Conservation (phyloP, 1,284 basidiomycete species). For the Moniliella sp. region DNA sequence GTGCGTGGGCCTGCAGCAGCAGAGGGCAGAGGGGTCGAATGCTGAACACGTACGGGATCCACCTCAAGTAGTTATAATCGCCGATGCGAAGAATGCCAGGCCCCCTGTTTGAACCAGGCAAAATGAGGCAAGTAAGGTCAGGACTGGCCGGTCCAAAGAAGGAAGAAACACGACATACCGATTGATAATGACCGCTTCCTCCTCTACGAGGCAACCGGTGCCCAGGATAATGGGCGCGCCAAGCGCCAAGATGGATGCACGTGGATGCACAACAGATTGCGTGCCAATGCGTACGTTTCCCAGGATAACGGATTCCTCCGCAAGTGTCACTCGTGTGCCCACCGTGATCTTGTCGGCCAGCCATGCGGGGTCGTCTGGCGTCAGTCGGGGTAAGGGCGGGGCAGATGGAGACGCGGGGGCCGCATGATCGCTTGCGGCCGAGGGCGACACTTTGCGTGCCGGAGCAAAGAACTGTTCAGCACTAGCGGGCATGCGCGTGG, state of each 20-base stretch:
- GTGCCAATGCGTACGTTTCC: not conserved
- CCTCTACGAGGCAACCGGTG: conserved; percentile 69
- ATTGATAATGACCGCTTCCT: conserved; percentile 72
- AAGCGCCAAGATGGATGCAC: conserved; percentile 67
- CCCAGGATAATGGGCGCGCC: conserved; percentile 70
- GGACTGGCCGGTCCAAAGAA: no score
- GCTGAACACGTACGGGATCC: conserved; percentile 48
- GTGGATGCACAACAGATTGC: conserved; percentile 69
- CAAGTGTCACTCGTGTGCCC: not conserved
- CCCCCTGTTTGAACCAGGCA: no score
- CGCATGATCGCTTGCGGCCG: no score
- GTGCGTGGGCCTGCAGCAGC: not conserved
- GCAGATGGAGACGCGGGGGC: no score
- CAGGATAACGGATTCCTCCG: not conserved
- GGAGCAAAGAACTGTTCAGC: no score
- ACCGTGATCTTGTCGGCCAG: not conserved
- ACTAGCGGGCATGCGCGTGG: no score
- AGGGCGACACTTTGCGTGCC: no score
- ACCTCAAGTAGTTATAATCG: conserved; percentile 81
- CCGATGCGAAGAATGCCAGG: conserved; percentile 65
- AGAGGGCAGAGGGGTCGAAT: conserved; percentile 1
- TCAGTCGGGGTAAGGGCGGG: no score
- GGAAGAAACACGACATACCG: conserved; percentile 37
- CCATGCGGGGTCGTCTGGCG: no score
- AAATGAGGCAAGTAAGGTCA: not conserved